Percentiles rank a stretch among this genome's conserved stretches.
Evolutionary conservation across 2,329 filamentous ascomycete species (phyloP).

Genomic region (Penicillium sp.): DNA sequence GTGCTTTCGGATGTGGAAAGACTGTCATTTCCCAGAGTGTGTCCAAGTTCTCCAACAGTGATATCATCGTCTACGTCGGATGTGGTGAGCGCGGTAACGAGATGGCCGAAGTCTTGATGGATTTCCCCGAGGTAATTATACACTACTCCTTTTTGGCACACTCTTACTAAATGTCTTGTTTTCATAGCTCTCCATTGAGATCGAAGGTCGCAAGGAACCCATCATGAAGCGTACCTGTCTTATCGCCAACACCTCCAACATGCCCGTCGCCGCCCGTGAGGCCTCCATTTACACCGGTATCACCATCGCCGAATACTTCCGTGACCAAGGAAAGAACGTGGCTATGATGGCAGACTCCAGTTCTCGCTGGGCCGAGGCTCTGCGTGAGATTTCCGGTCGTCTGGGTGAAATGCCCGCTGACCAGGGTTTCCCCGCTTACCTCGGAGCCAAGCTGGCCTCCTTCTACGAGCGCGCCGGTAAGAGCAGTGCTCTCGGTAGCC

Average conservation of each 20-base stretch:
- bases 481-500: constrained; percentile 81
- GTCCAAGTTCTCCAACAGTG: constrained; percentile 99
- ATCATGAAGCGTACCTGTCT: constrained; percentile 99
- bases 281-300: constrained; percentile 98
- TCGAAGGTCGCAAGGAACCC: constrained; percentile 91
- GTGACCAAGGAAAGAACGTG: constrained; percentile 94
- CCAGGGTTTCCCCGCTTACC: constrained; percentile 98
- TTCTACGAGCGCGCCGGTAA: constrained; percentile 99
- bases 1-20: constrained; percentile 98
- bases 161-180: constrained; percentile 14
- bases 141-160: not conserved
- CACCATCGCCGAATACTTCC: constrained; percentile 93
- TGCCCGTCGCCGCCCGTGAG: constrained; percentile 97
- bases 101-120: constrained; percentile 99
- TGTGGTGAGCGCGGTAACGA: constrained; percentile 95
- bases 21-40: constrained; percentile 98
- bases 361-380: constrained; percentile 96
- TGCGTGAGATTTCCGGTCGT: constrained; percentile 98
- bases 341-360: constrained; percentile 99
- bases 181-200: constrained; percentile 76
- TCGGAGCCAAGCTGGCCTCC: constrained; percentile 93
- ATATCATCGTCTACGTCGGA: constrained; percentile 97
- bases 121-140: constrained; percentile 78
- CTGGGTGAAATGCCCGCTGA: constrained; percentile 99
- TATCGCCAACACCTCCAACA: constrained; percentile 99